Conservation (phyloP, 2,329 filamentous ascomycete genomes). For the Dactylellina cionopaga region DNA sequence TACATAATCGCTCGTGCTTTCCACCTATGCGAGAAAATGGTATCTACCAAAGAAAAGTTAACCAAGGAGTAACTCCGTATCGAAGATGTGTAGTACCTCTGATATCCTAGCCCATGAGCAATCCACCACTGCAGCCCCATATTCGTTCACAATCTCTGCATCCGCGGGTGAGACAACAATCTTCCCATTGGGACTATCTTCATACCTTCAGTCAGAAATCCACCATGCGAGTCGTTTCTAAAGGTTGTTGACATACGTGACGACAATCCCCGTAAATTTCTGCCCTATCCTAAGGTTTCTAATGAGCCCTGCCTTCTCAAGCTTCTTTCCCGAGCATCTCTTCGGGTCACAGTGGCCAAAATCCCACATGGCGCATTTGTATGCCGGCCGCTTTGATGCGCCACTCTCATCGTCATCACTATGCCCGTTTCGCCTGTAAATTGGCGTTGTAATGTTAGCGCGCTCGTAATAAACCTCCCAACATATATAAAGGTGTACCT, state of each 20-base stretch:
- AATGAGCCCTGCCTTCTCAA: conserved; percentile 93
- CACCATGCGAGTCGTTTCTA: not conserved
- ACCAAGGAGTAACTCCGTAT: not conserved
- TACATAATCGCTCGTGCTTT: conserved; percentile 82
- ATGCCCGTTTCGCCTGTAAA: conserved; percentile 18
- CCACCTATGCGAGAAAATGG: conserved; percentile 92
- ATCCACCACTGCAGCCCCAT: conserved; percentile 94
- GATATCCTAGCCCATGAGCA: conserved; percentile 94
- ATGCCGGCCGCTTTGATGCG: conserved; percentile 64
- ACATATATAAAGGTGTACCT: conserved; percentile 21
- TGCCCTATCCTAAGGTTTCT: conserved; percentile 90
- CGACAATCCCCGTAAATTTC: conserved; percentile 88
- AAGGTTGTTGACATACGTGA: conserved; percentile 69
- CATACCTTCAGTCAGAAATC: conserved; percentile 52
- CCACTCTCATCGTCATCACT: conserved; percentile 56
- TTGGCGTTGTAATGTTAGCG: not conserved
- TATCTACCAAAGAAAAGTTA: conserved; percentile 11
- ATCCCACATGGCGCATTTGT: conserved; percentile 98
- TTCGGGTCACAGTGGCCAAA: conserved; percentile 97
- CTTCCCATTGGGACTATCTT: conserved; percentile 79
- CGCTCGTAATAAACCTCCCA: too few relatives aligned
- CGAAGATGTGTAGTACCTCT: conserved; percentile 70
- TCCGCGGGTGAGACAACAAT: conserved; percentile 85
- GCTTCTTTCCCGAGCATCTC: conserved; percentile 91
- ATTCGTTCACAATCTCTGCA: conserved; percentile 80